Conservation (phyloP, 164 flowering plant genomes). For the Vitis rupestris region DNA sequence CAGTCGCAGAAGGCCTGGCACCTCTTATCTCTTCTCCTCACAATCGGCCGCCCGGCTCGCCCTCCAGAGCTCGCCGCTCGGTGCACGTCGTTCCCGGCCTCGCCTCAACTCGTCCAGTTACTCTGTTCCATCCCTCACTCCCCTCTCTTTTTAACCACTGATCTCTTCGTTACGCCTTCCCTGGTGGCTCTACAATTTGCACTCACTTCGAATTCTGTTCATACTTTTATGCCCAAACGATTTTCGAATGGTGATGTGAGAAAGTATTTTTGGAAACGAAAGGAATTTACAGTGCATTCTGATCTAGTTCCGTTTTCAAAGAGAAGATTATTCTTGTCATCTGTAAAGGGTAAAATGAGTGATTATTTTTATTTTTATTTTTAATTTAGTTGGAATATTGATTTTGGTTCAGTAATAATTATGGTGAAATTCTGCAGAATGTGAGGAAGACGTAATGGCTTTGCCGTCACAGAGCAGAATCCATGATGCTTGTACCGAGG, state of each 20-base stretch:
- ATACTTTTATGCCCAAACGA: neutral
- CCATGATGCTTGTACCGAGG: too few species aligned
- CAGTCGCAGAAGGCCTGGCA: conserved; percentile 23
- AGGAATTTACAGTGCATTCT: neutral
- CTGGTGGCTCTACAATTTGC: neutral
- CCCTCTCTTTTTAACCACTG: conserved; percentile 20
- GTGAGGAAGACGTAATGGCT: too few species aligned
- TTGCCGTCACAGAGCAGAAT: too few species aligned
- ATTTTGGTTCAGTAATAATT: too few species aligned
- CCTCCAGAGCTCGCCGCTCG: conserved; percentile 21
- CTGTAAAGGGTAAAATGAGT: too few species aligned
- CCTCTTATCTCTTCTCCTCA: conserved; percentile 22
- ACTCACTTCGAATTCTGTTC: neutral
- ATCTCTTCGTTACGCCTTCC: conserved; percentile 20
- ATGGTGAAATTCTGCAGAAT: too few species aligned
- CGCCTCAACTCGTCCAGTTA: conserved; percentile 16
- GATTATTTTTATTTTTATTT: too few species aligned
- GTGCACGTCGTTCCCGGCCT: conserved; percentile 17
- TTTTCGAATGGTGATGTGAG: neutral
- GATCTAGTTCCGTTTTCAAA: too few species aligned
- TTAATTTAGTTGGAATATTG: too few species aligned
- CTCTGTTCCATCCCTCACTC: conserved; percentile 34
- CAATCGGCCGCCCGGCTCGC: conserved; percentile 23
- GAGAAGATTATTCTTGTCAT: too few species aligned
- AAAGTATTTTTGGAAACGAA: neutral